These are phyloP conservation scores for Lupinus albus DNA, from an alignment of 306 rosid species.

Conservation along the genomic window DNA sequence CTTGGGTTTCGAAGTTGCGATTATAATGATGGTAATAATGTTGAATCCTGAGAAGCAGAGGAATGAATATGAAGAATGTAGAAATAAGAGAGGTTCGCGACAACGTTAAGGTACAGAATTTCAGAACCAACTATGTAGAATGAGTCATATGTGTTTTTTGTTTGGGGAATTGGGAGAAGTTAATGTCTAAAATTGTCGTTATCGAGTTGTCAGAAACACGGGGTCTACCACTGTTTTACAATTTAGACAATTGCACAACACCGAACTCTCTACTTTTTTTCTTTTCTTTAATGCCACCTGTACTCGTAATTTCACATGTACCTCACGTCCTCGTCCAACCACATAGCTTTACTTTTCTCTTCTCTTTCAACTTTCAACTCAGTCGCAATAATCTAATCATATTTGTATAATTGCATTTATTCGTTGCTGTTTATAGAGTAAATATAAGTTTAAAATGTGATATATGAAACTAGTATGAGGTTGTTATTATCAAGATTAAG, in stretches of 20 bases:
- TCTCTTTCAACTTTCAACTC: too few relatives aligned
- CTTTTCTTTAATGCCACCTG: slow-evolving; percentile 35
- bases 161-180: slow-evolving; percentile 1
- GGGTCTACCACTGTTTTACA: slow-evolving; percentile 24
- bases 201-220: slow-evolving; percentile 34
- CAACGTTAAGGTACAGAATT: slow-evolving; percentile 5
- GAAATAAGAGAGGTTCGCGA: slow-evolving; percentile 27
- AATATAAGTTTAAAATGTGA: too few relatives aligned
- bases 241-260: neutral
- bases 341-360: too few relatives aligned
- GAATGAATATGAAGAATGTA: neutral
- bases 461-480: too few relatives aligned
- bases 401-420: too few relatives aligned
- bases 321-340: neutral
- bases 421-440: too few relatives aligned
- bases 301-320: neutral
- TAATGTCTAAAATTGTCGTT: slow-evolving; percentile 30
- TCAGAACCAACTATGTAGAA: neutral
- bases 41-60: slow-evolving; percentile 10
- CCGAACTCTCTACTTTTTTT: neutral
- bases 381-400: too few relatives aligned
- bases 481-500: too few relatives aligned
- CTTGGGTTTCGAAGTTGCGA: neutral
- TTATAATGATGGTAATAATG: neutral
- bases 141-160: neutral